These are phyloP conservation scores for Trametes elegans DNA, from an alignment of 768 basidiomycete species.

Conservation along the genomic window DNA sequence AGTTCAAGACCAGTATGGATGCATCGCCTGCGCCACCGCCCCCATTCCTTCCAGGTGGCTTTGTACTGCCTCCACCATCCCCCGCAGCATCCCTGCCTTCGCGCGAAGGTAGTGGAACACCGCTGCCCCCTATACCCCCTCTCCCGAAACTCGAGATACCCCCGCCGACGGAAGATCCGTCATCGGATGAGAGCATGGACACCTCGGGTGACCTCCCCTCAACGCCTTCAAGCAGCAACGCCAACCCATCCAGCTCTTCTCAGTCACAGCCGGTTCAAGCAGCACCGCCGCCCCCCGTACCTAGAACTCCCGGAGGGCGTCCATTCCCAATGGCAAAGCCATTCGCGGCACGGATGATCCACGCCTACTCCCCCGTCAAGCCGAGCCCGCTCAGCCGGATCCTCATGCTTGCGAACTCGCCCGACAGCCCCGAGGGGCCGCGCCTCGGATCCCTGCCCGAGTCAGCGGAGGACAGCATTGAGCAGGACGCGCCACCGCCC, in stretches of 20 bases:
- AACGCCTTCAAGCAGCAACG: background rate
- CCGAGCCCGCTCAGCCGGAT: conserved; percentile 82
- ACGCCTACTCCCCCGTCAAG: conserved; percentile 79
- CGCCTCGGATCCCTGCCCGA: conserved; percentile 23
- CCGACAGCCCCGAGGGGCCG: conserved; percentile 22
- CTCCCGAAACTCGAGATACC: conserved; percentile 23
- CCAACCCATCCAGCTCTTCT: background rate
- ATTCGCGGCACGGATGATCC: conserved; percentile 63
- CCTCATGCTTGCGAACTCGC: conserved; percentile 64
- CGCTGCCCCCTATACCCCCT: conserved; percentile 24
- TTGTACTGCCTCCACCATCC: conserved; percentile 77
- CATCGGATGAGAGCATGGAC: conserved; percentile 6
- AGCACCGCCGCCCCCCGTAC: background rate
- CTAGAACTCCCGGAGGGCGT: conserved; percentile 34
- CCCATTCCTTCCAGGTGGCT: conserved; percentile 59
- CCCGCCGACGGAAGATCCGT: background rate
- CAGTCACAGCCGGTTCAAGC: too few relatives aligned
- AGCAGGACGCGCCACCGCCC: conserved; percentile 10
- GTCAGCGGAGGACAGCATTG: conserved; percentile 13
- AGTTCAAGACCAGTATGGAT: conserved; percentile 31
- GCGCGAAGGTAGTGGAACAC: conserved; percentile 38
- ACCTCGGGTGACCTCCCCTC: background rate
- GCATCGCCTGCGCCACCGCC: conserved; percentile 34
- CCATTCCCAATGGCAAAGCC: conserved; percentile 75
- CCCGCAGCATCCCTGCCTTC: conserved; percentile 64